Base-by-base conservation (phyloP, 2,329 filamentous ascomycete genomes). In the Geosmithia flava region DNA sequence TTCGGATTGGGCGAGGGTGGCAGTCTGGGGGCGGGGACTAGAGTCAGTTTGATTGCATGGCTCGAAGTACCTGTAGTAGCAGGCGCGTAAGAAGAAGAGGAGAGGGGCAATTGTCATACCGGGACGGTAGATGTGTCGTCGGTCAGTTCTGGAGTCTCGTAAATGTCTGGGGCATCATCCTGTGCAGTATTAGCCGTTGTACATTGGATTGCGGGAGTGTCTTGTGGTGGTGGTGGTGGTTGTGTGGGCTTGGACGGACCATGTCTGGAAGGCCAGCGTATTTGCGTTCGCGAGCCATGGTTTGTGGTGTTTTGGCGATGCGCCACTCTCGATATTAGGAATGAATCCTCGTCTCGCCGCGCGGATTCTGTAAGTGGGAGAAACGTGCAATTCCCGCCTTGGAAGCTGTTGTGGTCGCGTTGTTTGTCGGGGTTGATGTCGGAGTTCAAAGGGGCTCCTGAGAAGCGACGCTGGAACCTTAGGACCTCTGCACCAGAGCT, bases 161-260 rank as follows among this genome's bases (percentile, higher is more conserved):
- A 97, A 58, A 95, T 87, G 61, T 97, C 93, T 55, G 90, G 90
- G 27, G 90, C 89, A 48, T 84, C 85, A 68, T 96, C 90, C 86
- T 94, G 55, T 47, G 20, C 20, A 44, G 47, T 23, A 54, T 62
- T 53, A 52, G 45, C 44, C 61, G 33, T 5, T 37, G 33, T 3
- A 37, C 23, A 8, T 27, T 27, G 23, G 23, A 56, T 40, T 33
- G 46, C 51, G 47, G 46, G 29, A n/a, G 48, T 51, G 20, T 44
- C 19, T 27, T 27, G 23, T 27, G 23, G 8, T 27, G 23, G 11
- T 27, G 20, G 7, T 19, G 4, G 20, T 5, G 27, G n/a, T 16
- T 13, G 23, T 23, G 15, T 7, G n/a, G 16, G 16, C 23, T 40
- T 47, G 41, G 48, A 53, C 64, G 53, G 69, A 90, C 87, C 63